Percentiles rank a stretch among this genome's conserved stretches.
These are phyloP conservation scores for Herpotrichia juniperi DNA, from an alignment of 2,329 filamentous ascomycete species.

Conservation along the genomic window DNA sequence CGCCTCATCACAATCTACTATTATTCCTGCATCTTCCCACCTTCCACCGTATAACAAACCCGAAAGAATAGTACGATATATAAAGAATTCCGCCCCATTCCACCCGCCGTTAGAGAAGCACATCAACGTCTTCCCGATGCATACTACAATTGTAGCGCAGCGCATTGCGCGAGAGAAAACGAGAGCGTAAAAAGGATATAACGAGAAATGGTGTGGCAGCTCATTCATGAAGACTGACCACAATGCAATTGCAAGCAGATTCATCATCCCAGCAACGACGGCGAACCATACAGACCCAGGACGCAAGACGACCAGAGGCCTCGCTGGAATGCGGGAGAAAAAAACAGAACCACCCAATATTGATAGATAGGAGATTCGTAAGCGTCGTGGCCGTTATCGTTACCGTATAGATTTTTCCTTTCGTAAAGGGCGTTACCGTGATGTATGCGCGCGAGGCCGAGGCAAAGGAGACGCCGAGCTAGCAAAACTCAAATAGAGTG, in stretches of 20 bases:
- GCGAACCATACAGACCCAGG: neutral
- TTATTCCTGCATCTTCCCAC: neutral
- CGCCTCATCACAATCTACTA: neutral
- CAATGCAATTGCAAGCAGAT: neutral
- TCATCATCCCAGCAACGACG: neutral
- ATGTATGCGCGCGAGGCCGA: neutral
- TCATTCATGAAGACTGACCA: neutral
- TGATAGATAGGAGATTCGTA: neutral
- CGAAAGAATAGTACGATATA: neutral
- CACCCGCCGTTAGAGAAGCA: neutral
- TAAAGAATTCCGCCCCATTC: neutral
- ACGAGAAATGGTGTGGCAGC: neutral
- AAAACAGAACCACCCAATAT: neutral
- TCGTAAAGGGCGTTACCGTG: neutral
- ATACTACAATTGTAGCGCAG: neutral
- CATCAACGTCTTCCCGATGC: neutral
- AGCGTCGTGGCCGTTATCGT: neutral
- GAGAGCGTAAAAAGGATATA: conserved; percentile 1
- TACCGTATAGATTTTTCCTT: neutral
- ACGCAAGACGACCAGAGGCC: neutral
- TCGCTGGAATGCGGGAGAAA: neutral
- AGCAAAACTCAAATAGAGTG: neutral
- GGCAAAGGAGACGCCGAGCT: neutral
- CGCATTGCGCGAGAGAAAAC: neutral
- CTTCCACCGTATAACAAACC: neutral